Percentiles rank a stretch among this genome's conserved stretches.
Evolutionary conservation across 1,284 basidiomycete genomes (phyloP).

Genomic region (Pyrrhoderma lamaoense): DNA sequence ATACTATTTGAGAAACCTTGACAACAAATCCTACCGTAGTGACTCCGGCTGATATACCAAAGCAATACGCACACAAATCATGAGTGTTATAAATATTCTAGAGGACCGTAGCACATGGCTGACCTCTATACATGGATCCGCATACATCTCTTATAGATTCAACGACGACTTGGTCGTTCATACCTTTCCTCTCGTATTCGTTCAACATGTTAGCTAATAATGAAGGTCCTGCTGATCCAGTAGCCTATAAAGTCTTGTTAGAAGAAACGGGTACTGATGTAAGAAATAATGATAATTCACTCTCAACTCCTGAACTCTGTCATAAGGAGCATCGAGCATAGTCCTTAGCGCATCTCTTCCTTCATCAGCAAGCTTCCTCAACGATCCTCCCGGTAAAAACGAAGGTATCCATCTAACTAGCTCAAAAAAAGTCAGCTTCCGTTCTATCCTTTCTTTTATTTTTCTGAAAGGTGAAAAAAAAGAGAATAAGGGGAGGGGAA

Average conservation of each 20-base stretch:
- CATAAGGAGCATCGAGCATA: background rate
- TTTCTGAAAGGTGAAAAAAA: background rate
- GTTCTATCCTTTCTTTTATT: background rate
- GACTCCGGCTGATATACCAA: no score
- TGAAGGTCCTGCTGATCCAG: background rate
- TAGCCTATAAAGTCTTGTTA: background rate
- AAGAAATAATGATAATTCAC: background rate
- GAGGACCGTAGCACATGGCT: background rate
- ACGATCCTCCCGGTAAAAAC: constrained; percentile 1
- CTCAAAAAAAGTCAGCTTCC: background rate
- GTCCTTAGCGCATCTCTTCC: background rate
- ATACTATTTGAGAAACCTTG: no score
- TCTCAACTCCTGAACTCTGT: background rate
- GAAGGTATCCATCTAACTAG: constrained; percentile 1
- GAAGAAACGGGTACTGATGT: background rate
- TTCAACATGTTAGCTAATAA: constrained; percentile 1
- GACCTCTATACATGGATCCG: constrained; percentile 9
- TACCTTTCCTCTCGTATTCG: constrained; percentile 5
- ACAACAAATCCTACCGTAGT: no score
- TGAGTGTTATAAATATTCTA: background rate
- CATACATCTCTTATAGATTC: constrained; percentile 3
- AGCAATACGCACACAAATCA: no score
- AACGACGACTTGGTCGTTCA: constrained; percentile 1
- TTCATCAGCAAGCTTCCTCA: background rate
- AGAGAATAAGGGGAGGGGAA: background rate